Conservation (phyloP, 2,329 filamentous ascomycete genomes). For the Xylaria sp. region DNA sequence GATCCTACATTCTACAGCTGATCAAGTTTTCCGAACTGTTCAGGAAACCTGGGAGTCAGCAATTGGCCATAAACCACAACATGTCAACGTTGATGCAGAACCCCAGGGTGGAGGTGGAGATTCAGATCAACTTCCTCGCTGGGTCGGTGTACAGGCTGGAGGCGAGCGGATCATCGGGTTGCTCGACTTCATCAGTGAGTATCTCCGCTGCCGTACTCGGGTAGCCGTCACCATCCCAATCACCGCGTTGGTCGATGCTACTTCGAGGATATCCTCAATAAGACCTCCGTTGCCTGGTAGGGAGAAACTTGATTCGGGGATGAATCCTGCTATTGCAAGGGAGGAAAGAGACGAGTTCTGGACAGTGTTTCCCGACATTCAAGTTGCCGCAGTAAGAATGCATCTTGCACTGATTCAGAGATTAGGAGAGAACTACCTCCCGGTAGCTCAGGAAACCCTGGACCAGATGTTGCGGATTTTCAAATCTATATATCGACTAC, state of each 20-base stretch:
- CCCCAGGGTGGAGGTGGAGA: slow-evolving; percentile 59
- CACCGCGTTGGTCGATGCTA: slow-evolving; percentile 73
- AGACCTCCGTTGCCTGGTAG: slow-evolving; percentile 60
- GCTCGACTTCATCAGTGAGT: slow-evolving; percentile 70
- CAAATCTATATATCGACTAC: slow-evolving; percentile 62
- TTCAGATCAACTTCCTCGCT: slow-evolving; percentile 67
- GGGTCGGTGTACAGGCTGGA: slow-evolving; percentile 80
- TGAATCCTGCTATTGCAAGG: slow-evolving; percentile 77
- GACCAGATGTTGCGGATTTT: slow-evolving; percentile 80
- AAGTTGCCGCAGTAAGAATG: slow-evolving; percentile 74
- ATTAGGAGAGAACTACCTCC: slow-evolving; percentile 65
- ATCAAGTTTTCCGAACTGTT: slow-evolving; percentile 81
- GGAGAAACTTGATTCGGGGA: slow-evolving; percentile 59
- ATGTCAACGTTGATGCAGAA: slow-evolving; percentile 57
- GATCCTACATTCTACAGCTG: slow-evolving; percentile 75
- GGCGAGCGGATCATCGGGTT: slow-evolving; percentile 74
- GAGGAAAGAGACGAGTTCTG: slow-evolving; percentile 87
- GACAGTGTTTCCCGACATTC: slow-evolving; percentile 76
- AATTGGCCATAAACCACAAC: slow-evolving; percentile 58
- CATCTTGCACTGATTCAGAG: slow-evolving; percentile 66
- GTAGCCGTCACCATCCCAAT: slow-evolving; percentile 73
- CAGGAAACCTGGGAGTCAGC: slow-evolving; percentile 83
- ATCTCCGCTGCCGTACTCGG: slow-evolving; percentile 72
- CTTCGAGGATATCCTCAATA: slow-evolving; percentile 76
- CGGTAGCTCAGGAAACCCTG: slow-evolving; percentile 71